Conservation (phyloP, 306 rosid species). For the Corylus americana region DNA sequence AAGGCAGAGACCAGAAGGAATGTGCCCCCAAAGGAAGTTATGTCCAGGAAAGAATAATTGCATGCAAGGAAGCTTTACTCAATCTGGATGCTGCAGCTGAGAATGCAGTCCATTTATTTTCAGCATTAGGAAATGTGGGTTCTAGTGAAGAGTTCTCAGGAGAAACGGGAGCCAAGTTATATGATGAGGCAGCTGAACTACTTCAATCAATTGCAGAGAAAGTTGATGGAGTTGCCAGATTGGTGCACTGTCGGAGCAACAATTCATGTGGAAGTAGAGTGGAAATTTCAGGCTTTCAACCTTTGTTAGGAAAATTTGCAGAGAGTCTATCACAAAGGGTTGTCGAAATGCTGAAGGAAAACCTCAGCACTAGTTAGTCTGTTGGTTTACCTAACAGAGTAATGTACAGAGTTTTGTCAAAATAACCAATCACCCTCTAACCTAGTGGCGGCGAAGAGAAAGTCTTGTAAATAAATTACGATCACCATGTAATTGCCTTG, state of each 20-base stretch:
- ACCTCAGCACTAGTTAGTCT: constrained; percentile 1
- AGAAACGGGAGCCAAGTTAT: constrained; percentile 38
- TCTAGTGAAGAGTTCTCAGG: constrained; percentile 35
- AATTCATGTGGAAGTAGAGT: constrained; percentile 19
- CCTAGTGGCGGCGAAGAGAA: background rate
- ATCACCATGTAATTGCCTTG: background rate
- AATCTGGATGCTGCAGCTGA: constrained; percentile 59
- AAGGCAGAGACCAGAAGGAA: constrained; percentile 23
- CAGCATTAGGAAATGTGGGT: constrained; percentile 25
- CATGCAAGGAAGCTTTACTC: constrained; percentile 55
- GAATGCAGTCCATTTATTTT: constrained; percentile 37
- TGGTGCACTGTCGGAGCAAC: constrained; percentile 43
- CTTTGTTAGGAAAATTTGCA: constrained; percentile 25
- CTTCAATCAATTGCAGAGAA: constrained; percentile 59
- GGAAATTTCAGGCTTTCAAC: constrained; percentile 26
- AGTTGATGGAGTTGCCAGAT: constrained; percentile 45
- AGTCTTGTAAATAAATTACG: background rate
- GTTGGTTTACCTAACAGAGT: background rate
- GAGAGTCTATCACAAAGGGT: constrained; percentile 24
- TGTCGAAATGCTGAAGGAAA: constrained; percentile 25
- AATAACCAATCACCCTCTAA: background rate
- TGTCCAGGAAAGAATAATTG: constrained; percentile 33
- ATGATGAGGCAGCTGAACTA: constrained; percentile 46
- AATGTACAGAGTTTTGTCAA: background rate
- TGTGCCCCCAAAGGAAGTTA: constrained; percentile 26